phyloP scores from a whole-genome alignment of 164 flowering plant species.

The Platanus orientalis region DNA sequence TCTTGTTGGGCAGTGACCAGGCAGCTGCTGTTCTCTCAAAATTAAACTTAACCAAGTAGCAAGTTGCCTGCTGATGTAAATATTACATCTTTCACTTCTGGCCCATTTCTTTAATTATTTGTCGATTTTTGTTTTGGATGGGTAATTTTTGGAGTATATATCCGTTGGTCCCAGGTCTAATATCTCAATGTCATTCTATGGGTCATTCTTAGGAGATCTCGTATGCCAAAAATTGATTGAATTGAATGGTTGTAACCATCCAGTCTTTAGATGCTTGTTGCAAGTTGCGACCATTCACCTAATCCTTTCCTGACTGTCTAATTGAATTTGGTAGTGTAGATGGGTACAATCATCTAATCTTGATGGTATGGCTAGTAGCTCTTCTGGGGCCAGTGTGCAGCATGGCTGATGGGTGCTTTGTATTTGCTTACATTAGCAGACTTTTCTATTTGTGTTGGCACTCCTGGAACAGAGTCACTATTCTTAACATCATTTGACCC shows the following conservation, averaged over 20 bases:
- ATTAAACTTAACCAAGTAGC: constrained; percentile 51
- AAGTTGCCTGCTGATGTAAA: constrained; percentile 20
- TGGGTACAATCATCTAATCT: neutral
- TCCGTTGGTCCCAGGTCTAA: neutral
- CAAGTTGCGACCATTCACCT: no score
- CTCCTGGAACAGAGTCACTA: no score
- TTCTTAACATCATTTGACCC: no score
- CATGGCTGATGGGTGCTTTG: no score
- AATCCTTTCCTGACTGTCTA: no score
- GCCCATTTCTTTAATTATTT: neutral
- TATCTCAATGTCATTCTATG: neutral
- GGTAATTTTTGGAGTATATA: neutral
- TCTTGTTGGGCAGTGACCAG: constrained; percentile 90
- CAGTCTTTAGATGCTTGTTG: no score
- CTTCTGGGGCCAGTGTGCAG: neutral
- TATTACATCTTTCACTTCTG: constrained; percentile 4
- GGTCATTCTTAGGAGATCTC: neutral
- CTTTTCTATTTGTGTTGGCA: no score
- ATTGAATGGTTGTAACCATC: neutral
- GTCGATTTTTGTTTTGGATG: neutral
- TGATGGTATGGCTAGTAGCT: neutral
- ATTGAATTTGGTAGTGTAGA: no score
- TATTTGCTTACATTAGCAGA: no score
- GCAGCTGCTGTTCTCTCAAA: constrained; percentile 90
- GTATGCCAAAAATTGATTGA: neutral